Evolutionary conservation across 1,139 yeast genomes (phyloP), one percentile per base, ranked within the genome.

Genomic region (Suhomyces coccinellae): DNA sequence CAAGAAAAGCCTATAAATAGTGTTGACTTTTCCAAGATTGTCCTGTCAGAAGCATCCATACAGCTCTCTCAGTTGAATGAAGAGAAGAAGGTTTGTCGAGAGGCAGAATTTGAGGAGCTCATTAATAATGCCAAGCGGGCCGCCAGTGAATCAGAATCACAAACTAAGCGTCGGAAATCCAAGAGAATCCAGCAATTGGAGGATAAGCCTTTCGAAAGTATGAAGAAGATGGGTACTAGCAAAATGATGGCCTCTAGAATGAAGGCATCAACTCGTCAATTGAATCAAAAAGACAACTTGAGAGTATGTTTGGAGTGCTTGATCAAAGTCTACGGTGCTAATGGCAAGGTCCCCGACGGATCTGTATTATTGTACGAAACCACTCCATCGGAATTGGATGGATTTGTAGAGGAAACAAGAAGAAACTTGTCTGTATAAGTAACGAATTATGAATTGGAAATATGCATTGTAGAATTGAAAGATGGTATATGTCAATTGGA

Each of bases 261-360:
- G 32, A 45, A 41, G 46, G 48, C 61, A 52, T 54, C 46, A 11
- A 31, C 38, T 5, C 40, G 36, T 13, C 49, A 42, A 37, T 54
- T 65, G 39, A 66, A 67, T 47, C 54, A 52, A 26, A 56, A 59
- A 39, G 60, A 57, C n/a, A 47, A 36, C n/a, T 48, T 60, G 35
- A 46, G 47, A 41, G 39, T 60, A 38, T 60, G 65, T 29, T 48
- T 61, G 24, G 59, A 58, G 27, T 61, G 65, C 52, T 55, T 54
- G 29, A 30, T 52, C 52, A 50, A 52, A 32, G 33, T 47, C 36
- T 45, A 42, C 35, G 49, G 52, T 35, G 16, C 39, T 33, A 12
- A 51, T n/a, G 47, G 54, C 29, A 54, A 47, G 38, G 56, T 55
- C 2, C 66, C 66, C 1, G 50, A 43, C 6, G 61, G 57, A 2